These are phyloP conservation scores for Chaetomium fimeti DNA, from an alignment of 495 filamentous ascomycete species.

Conservation along the genomic window DNA sequence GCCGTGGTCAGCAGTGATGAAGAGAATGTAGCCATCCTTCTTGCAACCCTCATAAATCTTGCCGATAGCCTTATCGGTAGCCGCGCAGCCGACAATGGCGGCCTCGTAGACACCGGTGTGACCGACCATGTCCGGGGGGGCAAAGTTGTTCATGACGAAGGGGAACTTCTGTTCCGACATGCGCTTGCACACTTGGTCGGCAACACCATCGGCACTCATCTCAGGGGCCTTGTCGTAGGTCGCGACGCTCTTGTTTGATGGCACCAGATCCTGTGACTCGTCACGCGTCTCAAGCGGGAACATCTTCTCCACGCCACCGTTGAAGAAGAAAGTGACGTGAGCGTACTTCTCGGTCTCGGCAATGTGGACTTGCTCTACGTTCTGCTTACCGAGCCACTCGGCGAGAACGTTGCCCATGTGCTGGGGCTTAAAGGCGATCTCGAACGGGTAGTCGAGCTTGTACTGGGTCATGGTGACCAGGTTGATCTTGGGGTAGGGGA, in stretches of 20 bases:
- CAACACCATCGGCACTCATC: constrained; percentile 90
- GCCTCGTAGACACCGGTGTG: constrained; percentile 97
- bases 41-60: constrained; percentile 89
- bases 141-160: constrained; percentile 99
- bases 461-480: constrained; percentile 99
- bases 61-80: constrained; percentile 91
- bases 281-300: constrained; percentile 84
- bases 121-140: constrained; percentile 98
- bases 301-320: constrained; percentile 95
- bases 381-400: constrained; percentile 88
- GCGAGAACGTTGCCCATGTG: constrained; percentile 95
- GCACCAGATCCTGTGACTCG: constrained; percentile 57
- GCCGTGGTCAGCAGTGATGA: constrained; percentile 93
- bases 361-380: constrained; percentile 86
- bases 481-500: constrained; percentile 90
- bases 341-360: constrained; percentile 99
- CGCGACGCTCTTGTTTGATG: constrained; percentile 72
- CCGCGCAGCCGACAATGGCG: constrained; percentile 79
- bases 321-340: constrained; percentile 99
- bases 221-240: constrained; percentile 96
- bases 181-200: constrained; percentile 79
- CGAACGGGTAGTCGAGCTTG: constrained; percentile 92
- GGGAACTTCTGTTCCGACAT: constrained; percentile 78
- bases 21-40: constrained; percentile 84
- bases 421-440: constrained; percentile 90